These are phyloP conservation scores for Aspergillus unguis DNA, from an alignment of 2,329 filamentous ascomycete genomes.

Conservation along the genomic window DNA sequence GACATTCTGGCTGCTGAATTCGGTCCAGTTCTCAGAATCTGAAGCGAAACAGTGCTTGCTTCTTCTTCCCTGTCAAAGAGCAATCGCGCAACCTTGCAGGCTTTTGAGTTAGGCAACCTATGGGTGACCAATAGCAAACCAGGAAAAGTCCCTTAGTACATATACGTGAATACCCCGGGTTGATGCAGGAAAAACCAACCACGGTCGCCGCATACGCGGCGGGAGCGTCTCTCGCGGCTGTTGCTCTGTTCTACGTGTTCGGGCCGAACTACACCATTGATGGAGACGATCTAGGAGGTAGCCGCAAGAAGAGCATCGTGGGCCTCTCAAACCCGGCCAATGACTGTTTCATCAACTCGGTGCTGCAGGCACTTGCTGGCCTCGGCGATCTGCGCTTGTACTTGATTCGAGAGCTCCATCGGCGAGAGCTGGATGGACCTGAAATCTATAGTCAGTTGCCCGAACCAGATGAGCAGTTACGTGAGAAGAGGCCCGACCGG, in stretches of 20 bases:
- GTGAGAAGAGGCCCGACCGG: constrained; percentile 46
- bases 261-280: constrained; percentile 96
- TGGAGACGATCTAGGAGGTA: constrained; percentile 61
- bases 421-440: constrained; percentile 73
- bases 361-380: constrained; percentile 88
- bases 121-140: constrained; percentile 17
- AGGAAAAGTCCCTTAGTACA: not conserved
- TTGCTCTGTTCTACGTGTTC: constrained; percentile 95
- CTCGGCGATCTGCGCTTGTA: constrained; percentile 85
- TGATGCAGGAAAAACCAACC: constrained; percentile 77
- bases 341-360: constrained; percentile 95
- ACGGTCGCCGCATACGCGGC: constrained; percentile 91
- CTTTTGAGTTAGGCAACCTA: constrained; percentile 5
- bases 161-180: constrained; percentile 7
- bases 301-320: constrained; percentile 80
- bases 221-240: constrained; percentile 88
- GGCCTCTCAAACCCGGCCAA: constrained; percentile 89
- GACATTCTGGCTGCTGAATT: not conserved
- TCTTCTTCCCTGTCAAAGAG: not conserved
- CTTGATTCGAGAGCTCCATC: constrained; percentile 85
- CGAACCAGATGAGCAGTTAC: constrained; percentile 38
- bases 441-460: constrained; percentile 68
- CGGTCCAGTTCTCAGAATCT: not conserved
- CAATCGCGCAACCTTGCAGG: not conserved
- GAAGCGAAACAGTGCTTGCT: not conserved